These are phyloP conservation scores for Candida maesae DNA, from an alignment of 805 yeast genomes.

Conservation along the genomic window DNA sequence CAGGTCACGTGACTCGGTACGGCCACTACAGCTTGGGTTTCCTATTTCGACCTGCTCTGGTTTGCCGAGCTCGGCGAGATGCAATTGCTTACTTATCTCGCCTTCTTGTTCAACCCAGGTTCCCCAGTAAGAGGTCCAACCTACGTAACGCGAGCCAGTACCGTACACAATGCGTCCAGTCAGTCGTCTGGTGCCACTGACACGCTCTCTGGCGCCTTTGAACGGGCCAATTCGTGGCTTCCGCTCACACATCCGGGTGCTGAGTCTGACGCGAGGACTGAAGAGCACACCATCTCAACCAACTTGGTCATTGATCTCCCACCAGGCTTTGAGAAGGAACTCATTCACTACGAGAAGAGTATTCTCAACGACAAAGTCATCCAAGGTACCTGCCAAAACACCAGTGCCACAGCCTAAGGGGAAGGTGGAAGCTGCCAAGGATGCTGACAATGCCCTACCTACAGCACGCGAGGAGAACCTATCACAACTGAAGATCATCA, in stretches of 20 bases:
- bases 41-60: too few species aligned
- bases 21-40: background rate
- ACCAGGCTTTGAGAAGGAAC: background rate
- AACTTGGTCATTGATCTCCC: background rate
- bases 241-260: background rate
- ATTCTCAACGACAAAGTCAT: background rate
- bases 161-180: background rate
- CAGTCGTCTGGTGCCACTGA: background rate
- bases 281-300: background rate
- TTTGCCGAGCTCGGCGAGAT: slow-evolving; percentile 6
- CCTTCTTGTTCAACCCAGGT: too few species aligned
- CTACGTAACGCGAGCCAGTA: too few species aligned
- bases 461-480: slow-evolving; percentile 21
- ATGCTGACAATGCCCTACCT: slow-evolving; percentile 9
- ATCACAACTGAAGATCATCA: slow-evolving; percentile 49
- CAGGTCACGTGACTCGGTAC: slow-evolving; percentile 5
- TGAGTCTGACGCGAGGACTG: background rate
- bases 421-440: background rate
- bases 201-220: background rate
- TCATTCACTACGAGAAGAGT: background rate
- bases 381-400: background rate
- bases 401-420: background rate
- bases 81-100: too few species aligned
- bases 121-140: too few species aligned
- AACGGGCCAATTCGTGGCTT: background rate